Evolutionary conservation across 192 early-diverging fungal genomes (phyloP).

Genomic region (Fimicolochytrium jonesii): DNA sequence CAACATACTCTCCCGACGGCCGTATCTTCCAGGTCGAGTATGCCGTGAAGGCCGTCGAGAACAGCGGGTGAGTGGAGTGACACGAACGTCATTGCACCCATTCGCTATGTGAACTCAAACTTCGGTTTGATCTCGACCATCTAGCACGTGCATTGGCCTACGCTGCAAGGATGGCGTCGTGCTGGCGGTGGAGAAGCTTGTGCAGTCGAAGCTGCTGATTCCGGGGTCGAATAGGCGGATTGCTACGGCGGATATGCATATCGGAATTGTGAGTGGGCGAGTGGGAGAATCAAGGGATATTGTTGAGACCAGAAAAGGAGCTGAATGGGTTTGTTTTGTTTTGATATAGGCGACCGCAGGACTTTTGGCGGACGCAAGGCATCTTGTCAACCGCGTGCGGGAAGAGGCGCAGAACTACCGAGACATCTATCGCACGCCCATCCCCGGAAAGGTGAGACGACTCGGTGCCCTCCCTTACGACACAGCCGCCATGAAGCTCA

Average conservation of each 20-base stretch:
- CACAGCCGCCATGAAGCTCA: no score
- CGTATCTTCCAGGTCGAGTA: slow-evolving; percentile 99
- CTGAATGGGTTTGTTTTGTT: neutral
- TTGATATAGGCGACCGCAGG: slow-evolving; percentile 80
- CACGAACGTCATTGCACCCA: no score
- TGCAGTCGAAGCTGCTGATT: slow-evolving; percentile 91
- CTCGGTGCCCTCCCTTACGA: no score
- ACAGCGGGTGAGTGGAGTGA: slow-evolving; percentile 96
- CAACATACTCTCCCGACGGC: slow-evolving; percentile 99
- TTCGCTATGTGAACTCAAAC: no score
- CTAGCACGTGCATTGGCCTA: slow-evolving; percentile 90
- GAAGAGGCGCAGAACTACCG: slow-evolving; percentile 90
- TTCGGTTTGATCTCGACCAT: no score
- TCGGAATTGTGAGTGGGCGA: slow-evolving; percentile 74
- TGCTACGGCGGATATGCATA: slow-evolving; percentile 82
- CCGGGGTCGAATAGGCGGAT: slow-evolving; percentile 91
- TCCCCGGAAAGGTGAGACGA: slow-evolving; percentile 76
- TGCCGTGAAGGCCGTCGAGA: slow-evolving; percentile 95
- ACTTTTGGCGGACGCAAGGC: slow-evolving; percentile 85
- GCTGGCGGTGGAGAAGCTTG: slow-evolving; percentile 92
- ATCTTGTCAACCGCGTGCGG: slow-evolving; percentile 82
- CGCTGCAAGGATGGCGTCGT: slow-evolving; percentile 94
- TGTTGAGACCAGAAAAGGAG: no score
- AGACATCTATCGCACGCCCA: slow-evolving; percentile 73
- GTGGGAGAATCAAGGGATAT: no score